phyloP scores from a whole-genome alignment of 768 basidiomycete genomes.

The Agaricus blazei region DNA sequence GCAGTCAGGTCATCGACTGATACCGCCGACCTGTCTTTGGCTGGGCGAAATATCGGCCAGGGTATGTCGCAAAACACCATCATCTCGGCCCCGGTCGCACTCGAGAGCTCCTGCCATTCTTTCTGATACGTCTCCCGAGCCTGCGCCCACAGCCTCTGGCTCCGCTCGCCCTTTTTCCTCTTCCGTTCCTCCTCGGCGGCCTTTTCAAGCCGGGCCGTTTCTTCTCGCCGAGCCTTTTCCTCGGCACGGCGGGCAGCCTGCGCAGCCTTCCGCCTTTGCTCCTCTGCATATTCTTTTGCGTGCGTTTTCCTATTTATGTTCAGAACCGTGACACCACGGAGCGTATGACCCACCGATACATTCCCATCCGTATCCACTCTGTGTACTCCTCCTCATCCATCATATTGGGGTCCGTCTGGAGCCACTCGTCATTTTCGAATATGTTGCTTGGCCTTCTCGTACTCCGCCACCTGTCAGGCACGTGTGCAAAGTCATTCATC shows the following conservation, averaged over 20 bases:
- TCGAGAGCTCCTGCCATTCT: conserved; percentile 51
- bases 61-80: conserved; percentile 61
- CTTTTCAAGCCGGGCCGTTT: conserved; percentile 47
- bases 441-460: conserved; percentile 19
- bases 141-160: conserved; percentile 34
- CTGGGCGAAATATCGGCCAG: conserved; percentile 53
- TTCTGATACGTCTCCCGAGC: conserved; percentile 51
- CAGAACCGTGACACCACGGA: not conserved
- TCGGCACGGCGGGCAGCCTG: conserved; percentile 48
- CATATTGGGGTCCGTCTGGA: conserved; percentile 36
- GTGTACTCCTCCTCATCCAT: conserved; percentile 89
- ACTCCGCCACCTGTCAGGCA: conserved; percentile 66
- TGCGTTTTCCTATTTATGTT: conserved; percentile 55
- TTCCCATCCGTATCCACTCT: conserved; percentile 80
- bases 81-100: conserved; percentile 17
- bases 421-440: conserved; percentile 29
- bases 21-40: conserved; percentile 14
- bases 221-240: conserved; percentile 47
- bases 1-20: conserved; percentile 47
- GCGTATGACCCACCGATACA: conserved; percentile 62
- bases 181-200: conserved; percentile 48
- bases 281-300: conserved; percentile 60
- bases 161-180: conserved; percentile 42
- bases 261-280: conserved; percentile 49
- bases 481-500: conserved; percentile 64